Evolutionary conservation across 2,329 filamentous ascomycete genomes (phyloP).

Genomic region (Venturia effusa): DNA sequence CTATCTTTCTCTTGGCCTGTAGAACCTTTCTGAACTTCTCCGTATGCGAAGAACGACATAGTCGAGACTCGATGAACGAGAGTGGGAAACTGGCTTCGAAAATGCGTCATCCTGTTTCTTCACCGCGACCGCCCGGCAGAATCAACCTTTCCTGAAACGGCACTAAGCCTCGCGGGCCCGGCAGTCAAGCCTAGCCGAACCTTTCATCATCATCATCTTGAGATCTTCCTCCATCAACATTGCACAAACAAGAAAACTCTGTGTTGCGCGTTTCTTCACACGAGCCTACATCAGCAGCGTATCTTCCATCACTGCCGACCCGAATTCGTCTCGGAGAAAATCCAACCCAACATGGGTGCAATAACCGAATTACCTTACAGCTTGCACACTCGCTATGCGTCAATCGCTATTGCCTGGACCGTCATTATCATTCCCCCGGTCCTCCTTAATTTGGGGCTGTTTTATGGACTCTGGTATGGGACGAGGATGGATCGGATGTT

Average conservation of each 20-base stretch:
- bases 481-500: slow-evolving; percentile 4
- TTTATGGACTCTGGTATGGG: slow-evolving; percentile 11
- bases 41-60: too few relatives aligned
- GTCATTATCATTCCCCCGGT: slow-evolving; percentile 11
- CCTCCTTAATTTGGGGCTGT: slow-evolving; percentile 10
- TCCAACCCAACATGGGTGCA: neutral
- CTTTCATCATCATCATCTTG: neutral
- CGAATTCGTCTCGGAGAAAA: neutral
- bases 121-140: too few relatives aligned
- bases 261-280: too few relatives aligned
- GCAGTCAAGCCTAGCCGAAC: neutral
- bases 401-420: slow-evolving; percentile 8
- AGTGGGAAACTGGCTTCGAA: too few relatives aligned
- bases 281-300: neutral
- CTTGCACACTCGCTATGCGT: slow-evolving; percentile 5
- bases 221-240: neutral
- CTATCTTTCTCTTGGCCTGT: too few relatives aligned
- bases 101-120: too few relatives aligned
- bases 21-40: too few relatives aligned
- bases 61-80: too few relatives aligned
- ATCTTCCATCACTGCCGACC: neutral
- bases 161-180: neutral
- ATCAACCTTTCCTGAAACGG: neutral
- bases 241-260: neutral
- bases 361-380: slow-evolving; percentile 10